Evolutionary conservation across 2,329 filamentous ascomycete genomes (phyloP), one percentile per base, ranked within the genome.

Genomic region (Sclerotinia spermophila): DNA sequence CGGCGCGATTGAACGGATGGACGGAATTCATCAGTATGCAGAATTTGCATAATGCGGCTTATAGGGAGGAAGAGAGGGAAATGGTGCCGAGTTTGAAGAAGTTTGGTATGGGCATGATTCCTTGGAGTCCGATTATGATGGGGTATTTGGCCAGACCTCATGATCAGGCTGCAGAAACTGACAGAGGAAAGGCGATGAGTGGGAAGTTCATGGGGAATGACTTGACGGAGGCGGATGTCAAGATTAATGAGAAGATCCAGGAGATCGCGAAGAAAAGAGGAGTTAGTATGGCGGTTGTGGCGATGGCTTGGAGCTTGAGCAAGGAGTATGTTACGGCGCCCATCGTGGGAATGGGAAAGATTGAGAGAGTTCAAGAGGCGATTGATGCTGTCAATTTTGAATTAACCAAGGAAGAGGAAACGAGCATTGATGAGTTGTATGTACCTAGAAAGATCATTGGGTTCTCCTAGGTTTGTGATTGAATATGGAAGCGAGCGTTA

Each of bases 11-110:
- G 77, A 76, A 87, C 66, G 84, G 85, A 30, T 89, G 86, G 86
- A 86, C 85, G 8, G 86, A 88, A 77, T 89, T 89, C 74, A 81
- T 88, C 71, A 83, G 81, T 1, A 89, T 89, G 87, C 86, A 89
- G 72, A 86, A 86, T 40, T 82, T 84, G 61, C 84, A 89, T 75
- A 88, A 87, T 73, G 80, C 86, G 0, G 77, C 85, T 1, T 88
- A 89, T 76, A 83, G 89, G 7, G 89, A 91, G 74, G 89, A 90
- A 72, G 82, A 84, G 77, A 74, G 74, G 33, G 79, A 80, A 72
- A 80, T 80, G 78, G 71, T 75, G 30, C 74, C 74, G 2, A 65
- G 68, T 2, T 51, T 75, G 56, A 44, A 72, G 45, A 75, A 75
- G 53, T 74, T 75, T 27, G 79, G 79, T 10, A 78, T 80, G 70